Percentiles rank a stretch among this genome's conserved stretches.
Conservation (phyloP, 805 yeast genomes). For the Brettanomyces nanus region DNA sequence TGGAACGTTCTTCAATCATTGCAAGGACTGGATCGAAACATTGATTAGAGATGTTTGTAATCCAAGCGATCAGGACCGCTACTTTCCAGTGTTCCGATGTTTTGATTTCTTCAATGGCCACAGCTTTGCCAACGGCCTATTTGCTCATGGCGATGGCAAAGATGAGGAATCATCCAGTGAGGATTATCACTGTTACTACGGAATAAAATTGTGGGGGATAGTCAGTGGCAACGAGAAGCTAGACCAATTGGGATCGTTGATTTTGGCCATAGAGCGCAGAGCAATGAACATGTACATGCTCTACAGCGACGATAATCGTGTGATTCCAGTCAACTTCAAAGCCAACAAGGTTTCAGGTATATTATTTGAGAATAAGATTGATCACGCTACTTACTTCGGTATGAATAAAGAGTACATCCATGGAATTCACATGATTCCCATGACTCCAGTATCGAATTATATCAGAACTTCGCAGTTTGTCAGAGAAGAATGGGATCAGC, state of each 20-base stretch:
- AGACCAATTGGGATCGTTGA: conserved; percentile 48
- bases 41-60: conserved; percentile 63
- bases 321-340: conserved; percentile 43
- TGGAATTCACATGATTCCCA: conserved; percentile 74
- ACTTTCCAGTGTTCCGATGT: conserved; percentile 56
- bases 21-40: conserved; percentile 50
- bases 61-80: conserved; percentile 41
- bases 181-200: conserved; percentile 63
- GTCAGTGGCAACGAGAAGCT: conserved; percentile 45
- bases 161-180: conserved; percentile 68
- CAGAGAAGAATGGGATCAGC: conserved; percentile 33
- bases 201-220: conserved; percentile 61
- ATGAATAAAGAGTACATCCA: conserved; percentile 53
- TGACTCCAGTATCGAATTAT: conserved; percentile 52
- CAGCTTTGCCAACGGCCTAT: conserved; percentile 67
- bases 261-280: conserved; percentile 46
- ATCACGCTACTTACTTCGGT: conserved; percentile 69
- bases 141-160: conserved; percentile 56
- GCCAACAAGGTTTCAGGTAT: conserved; percentile 63
- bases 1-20: conserved; percentile 40
- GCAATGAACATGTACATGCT: conserved; percentile 51
- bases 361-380: conserved; percentile 62
- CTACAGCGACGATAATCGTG: conserved; percentile 36
- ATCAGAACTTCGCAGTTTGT: conserved; percentile 46
- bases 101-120: conserved; percentile 74